Conservation (phyloP, 495 filamentous ascomycete species). For the Penicillium cataractarum region DNA sequence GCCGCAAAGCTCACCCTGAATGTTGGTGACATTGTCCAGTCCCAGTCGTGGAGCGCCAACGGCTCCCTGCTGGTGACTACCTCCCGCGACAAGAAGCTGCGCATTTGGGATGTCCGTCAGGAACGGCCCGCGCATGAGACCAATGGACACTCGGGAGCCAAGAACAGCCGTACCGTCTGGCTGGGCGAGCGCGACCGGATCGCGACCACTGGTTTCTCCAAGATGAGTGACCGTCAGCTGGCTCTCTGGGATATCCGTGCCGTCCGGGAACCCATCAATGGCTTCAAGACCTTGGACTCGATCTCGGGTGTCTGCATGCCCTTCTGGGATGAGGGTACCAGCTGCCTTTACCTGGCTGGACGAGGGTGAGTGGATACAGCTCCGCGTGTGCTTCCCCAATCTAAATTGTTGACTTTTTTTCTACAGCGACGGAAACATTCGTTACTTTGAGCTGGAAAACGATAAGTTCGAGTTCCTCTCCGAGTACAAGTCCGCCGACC, state of each 20-base stretch:
- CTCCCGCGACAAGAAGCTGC: slow-evolving; percentile 95
- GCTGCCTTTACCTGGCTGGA: slow-evolving; percentile 90
- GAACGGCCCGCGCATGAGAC: slow-evolving; percentile 85
- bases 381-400: not conserved
- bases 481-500: slow-evolving; percentile 93
- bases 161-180: slow-evolving; percentile 96
- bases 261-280: slow-evolving; percentile 78
- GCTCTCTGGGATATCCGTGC: slow-evolving; percentile 92
- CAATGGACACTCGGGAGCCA: slow-evolving; percentile 85
- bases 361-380: slow-evolving; percentile 71
- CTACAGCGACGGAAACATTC: slow-evolving; percentile 91
- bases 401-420: slow-evolving; percentile 19
- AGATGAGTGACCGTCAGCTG: slow-evolving; percentile 96
- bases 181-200: slow-evolving; percentile 93
- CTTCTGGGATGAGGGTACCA: slow-evolving; percentile 97
- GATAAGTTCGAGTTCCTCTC: slow-evolving; percentile 96
- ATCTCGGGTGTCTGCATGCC: slow-evolving; percentile 99
- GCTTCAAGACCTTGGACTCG: slow-evolving; percentile 84
- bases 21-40: slow-evolving; percentile 90
- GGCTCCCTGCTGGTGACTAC: slow-evolving; percentile 90
- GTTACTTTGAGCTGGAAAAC: slow-evolving; percentile 95
- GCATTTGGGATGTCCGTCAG: slow-evolving; percentile 95
- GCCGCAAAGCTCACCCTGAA: slow-evolving; percentile 72
- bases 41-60: slow-evolving; percentile 92
- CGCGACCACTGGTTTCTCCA: slow-evolving; percentile 94